Evolutionary conservation across 495 filamentous ascomycete species (phyloP).

Genomic region (Penicillium egyptiacum): DNA sequence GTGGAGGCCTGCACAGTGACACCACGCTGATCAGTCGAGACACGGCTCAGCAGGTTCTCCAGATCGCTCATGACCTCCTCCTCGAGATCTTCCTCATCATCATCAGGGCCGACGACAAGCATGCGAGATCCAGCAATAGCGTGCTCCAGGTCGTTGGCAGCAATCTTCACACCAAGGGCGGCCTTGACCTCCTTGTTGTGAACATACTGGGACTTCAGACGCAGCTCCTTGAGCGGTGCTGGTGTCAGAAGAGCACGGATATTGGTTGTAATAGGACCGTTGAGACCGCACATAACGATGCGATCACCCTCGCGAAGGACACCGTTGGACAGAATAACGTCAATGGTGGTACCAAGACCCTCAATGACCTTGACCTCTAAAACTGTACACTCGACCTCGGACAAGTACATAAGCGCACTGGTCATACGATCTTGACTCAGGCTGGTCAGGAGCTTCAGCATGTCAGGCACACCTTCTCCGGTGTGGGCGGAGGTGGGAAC

Average conservation of each 20-base stretch:
- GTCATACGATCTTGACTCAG: constrained; percentile 98
- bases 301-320: constrained; percentile 92
- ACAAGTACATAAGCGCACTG: constrained; percentile 94
- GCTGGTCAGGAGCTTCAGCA: constrained; percentile 91
- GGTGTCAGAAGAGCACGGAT: constrained; percentile 96
- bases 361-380: constrained; percentile 99
- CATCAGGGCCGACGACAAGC: constrained; percentile 88
- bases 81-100: constrained; percentile 94
- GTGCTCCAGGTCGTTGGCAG: constrained; percentile 90
- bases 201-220: constrained; percentile 91
- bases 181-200: constrained; percentile 99
- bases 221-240: constrained; percentile 88
- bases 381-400: constrained; percentile 95
- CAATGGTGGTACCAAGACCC: constrained; percentile 97
- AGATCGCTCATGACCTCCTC: constrained; percentile 97
- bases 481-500: constrained; percentile 97
- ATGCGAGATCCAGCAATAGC: constrained; percentile 97
- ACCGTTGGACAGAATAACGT: constrained; percentile 96
- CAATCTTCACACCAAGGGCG: constrained; percentile 97
- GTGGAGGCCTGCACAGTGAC: constrained; percentile 98
- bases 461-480: constrained; percentile 97
- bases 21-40: constrained; percentile 87
- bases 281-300: constrained; percentile 91
- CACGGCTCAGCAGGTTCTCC: constrained; percentile 82
- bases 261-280: constrained; percentile 91